Evolutionary conservation across 805 yeast genomes (phyloP), one percentile per base, ranked within the genome.

Genomic region (Lachancea lanzarotensis): DNA sequence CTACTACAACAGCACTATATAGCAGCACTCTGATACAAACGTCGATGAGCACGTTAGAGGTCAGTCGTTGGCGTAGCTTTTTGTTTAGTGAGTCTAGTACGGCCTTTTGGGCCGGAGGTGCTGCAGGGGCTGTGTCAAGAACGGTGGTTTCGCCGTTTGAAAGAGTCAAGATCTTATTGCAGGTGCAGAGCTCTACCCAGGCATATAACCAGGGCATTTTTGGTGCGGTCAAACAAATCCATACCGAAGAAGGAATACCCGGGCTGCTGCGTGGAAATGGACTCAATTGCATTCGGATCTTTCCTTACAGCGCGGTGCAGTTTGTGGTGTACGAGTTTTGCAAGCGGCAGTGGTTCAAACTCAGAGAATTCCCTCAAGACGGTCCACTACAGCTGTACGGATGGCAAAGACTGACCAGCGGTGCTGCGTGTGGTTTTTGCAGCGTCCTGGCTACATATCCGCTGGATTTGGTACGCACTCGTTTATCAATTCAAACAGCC

Each of bases 111-210:
- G 75, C 86, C 5, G 95, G 95, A 13, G 93, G 93, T 6, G 55
- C 80, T 8, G 91, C 82, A 2, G 95, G 95, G 15, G 88, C 88
- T 0, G 70, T 83, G 0, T 85, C 95, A 1, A 72, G 98, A 44
- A 91, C 98, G 0, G 87, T 84, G 1, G 96, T 90, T 5, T 86
- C 96, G 11, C 98, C 98, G 1, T 81, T 91, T 65, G 98, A 91
- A 63, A 72, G 98, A 53, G 95, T 93, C 54, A 91, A 91, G 66
- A 93, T 93, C 50, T 66, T 91, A 20, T 78, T 89, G 55, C 98
- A 91, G 66, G 80, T 93, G 30, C 97, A 91, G 65, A 93, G 51
- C 34, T 47, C 59, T 48, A 50, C 66, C 45, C 46, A 60, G 46
- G 50, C 70, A 45, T 75, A 79, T 56, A 74, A 77, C 40, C 67